phyloP scores from a whole-genome alignment of 75 land plant species.

The Ceratopteris richardii region DNA sequence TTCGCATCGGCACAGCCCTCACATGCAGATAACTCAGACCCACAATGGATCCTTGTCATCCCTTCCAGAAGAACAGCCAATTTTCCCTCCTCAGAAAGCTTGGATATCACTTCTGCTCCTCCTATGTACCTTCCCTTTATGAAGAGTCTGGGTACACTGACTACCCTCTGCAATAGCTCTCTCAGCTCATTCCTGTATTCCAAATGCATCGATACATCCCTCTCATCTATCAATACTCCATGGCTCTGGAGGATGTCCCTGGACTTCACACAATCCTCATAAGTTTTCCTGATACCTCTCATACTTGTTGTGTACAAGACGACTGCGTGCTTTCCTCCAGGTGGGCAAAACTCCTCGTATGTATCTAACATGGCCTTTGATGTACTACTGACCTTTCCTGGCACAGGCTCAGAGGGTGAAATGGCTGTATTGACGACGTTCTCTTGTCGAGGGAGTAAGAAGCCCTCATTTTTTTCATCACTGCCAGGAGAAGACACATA shows the following conservation, averaged over 20 bases:
- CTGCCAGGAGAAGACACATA: too few species aligned
- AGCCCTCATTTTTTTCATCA: background rate
- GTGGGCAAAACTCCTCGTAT: slow-evolving; percentile 52
- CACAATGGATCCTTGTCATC: slow-evolving; percentile 14
- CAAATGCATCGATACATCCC: slow-evolving; percentile 73
- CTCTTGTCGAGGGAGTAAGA: background rate
- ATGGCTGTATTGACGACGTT: background rate
- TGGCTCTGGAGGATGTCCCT: slow-evolving; percentile 31
- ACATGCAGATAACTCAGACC: slow-evolving; percentile 17
- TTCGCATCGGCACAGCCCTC: slow-evolving; percentile 74
- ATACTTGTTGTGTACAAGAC: slow-evolving; percentile 76
- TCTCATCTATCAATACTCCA: slow-evolving; percentile 49
- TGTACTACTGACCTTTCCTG: background rate
- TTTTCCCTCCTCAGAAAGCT: slow-evolving; percentile 66
- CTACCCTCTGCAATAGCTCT: slow-evolving; percentile 37
- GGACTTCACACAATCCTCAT: slow-evolving; percentile 58
- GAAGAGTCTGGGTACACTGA: slow-evolving; percentile 51
- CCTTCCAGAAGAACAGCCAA: slow-evolving; percentile 46
- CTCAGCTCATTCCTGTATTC: slow-evolving; percentile 56
- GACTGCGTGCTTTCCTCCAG: slow-evolving; percentile 42
- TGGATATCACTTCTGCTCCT: slow-evolving; percentile 33
- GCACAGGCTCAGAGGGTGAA: background rate
- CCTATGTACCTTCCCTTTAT: slow-evolving; percentile 83
- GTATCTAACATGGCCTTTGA: slow-evolving; percentile 15
- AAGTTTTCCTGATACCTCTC: slow-evolving; percentile 69